A percentile compares a stretch with the other conserved stretches of the same genome.
Evolutionary conservation across 345 rosid genomes (phyloP).

Genomic region (Aethionema arabicum): DNA sequence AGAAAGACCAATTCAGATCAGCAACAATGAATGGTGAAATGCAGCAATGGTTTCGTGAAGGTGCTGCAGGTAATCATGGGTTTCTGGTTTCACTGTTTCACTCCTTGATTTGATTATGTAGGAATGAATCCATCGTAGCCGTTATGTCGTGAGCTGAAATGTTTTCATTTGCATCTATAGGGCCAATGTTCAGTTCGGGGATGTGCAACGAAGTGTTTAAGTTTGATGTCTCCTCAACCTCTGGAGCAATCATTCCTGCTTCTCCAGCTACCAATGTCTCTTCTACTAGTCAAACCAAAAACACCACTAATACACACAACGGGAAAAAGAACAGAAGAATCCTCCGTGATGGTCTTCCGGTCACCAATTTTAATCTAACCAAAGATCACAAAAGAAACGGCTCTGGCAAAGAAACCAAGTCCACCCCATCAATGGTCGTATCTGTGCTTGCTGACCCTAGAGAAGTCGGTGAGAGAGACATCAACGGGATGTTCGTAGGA

Average conservation of each 20-base stretch:
- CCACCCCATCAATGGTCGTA: conserved; percentile 56
- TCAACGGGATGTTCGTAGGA: conserved; percentile 49
- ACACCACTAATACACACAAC: conserved; percentile 38
- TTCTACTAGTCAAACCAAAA: conserved; percentile 26
- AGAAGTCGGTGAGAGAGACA: conserved; percentile 52
- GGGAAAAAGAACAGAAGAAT: conserved; percentile 64
- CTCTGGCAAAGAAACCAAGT: conserved; percentile 33
- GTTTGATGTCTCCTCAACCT: conserved; percentile 56
- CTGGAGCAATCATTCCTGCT: conserved; percentile 67
- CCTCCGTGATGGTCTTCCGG: conserved; percentile 46
- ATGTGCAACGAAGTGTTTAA: conserved; percentile 84
- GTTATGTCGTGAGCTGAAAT: not conserved
- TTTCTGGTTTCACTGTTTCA: not conserved
- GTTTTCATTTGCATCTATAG: conserved; percentile 40
- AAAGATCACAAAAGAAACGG: conserved; percentile 36
- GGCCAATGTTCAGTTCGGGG: conserved; percentile 82
- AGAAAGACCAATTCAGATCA: conserved; percentile 59
- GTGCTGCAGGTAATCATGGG: conserved; percentile 66
- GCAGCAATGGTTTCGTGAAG: conserved; percentile 97
- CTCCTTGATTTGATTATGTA: not conserved
- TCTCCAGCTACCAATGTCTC: conserved; percentile 47
- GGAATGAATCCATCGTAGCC: no score
- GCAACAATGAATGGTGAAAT: conserved; percentile 56
- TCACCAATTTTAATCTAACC: conserved; percentile 47
- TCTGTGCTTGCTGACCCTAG: conserved; percentile 86